Conservation (phyloP, 2,329 filamentous ascomycete genomes). For the Corinectria fuckeliana region DNA sequence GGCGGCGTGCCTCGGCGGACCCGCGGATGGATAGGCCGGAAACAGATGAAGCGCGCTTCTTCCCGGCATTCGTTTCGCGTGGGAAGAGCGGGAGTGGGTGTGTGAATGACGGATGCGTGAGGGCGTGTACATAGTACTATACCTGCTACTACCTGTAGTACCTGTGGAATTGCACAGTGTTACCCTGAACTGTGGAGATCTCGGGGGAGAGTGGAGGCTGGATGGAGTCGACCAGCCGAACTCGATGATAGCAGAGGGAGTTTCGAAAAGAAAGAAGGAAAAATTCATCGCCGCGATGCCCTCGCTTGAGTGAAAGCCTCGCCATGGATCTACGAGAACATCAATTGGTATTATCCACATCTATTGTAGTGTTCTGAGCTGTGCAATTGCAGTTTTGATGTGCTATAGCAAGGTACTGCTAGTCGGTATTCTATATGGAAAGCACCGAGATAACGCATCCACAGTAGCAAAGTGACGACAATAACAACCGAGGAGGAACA, state of each 20-base stretch:
- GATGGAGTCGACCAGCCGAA: slow-evolving; percentile 13
- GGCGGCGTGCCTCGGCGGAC: slow-evolving; percentile 8
- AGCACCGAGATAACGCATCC: not conserved
- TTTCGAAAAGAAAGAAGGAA: not conserved
- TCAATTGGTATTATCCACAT: not conserved
- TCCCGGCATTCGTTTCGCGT: slow-evolving; percentile 35
- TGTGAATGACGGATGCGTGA: slow-evolving; percentile 15
- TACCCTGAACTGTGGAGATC: slow-evolving; percentile 2
- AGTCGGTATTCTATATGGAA: not conserved
- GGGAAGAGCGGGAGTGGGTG: slow-evolving; percentile 23
- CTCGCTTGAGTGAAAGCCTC: not conserved
- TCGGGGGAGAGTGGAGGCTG: slow-evolving; percentile 9
- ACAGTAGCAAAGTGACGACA: not conserved
- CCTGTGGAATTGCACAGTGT: slow-evolving; percentile 10
- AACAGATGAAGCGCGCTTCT: slow-evolving; percentile 34
- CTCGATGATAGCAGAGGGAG: slow-evolving; percentile 6
- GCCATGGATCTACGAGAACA: not conserved
- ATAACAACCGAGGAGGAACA: not conserved
- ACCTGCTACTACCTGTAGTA: not conserved
- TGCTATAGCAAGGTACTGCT: not conserved
- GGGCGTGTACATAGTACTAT: not conserved
- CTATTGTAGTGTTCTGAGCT: not conserved
- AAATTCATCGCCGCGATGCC: not conserved
- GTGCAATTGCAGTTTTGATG: not conserved
- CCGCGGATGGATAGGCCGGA: slow-evolving; percentile 22